Conservation (phyloP, 1,284 basidiomycete genomes). For the Leccinum subspadiceum region DNA sequence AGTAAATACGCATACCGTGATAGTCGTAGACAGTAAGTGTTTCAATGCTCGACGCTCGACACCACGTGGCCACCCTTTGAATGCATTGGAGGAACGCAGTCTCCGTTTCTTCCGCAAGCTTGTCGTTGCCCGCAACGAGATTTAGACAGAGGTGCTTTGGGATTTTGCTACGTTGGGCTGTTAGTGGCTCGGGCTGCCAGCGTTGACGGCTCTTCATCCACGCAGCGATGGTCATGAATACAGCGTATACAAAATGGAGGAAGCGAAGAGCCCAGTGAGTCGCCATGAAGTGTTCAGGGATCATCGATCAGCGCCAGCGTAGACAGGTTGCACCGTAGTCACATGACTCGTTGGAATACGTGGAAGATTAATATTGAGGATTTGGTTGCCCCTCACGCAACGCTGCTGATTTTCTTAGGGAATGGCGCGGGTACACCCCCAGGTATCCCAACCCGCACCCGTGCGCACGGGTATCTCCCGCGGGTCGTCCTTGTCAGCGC, state of each 20-base stretch:
- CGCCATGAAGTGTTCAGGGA: conserved; percentile 30
- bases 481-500: too few species aligned
- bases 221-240: conserved; percentile 41
- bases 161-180: conserved; percentile 47
- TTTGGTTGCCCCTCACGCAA: too few species aligned
- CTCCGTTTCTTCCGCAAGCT: conserved; percentile 38
- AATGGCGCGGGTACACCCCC: too few species aligned
- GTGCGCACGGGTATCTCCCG: too few species aligned
- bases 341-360: neutral
- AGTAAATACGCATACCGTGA: conserved; percentile 46
- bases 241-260: conserved; percentile 57
- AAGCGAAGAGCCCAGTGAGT: conserved; percentile 45
- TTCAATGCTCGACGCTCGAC: conserved; percentile 52
- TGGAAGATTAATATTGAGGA: neutral
- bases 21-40: conserved; percentile 69
- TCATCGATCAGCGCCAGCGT: conserved; percentile 4
- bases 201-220: conserved; percentile 39
- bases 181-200: conserved; percentile 45
- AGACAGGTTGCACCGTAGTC: neutral
- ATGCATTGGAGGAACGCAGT: conserved; percentile 50
- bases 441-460: too few species aligned
- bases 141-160: conserved; percentile 67
- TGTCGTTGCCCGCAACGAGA: conserved; percentile 43
- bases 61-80: conserved; percentile 57
- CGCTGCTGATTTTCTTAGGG: too few species aligned